Evolutionary conservation across 2,329 filamentous ascomycete species (phyloP).

Genomic region (Eutypella sp.): DNA sequence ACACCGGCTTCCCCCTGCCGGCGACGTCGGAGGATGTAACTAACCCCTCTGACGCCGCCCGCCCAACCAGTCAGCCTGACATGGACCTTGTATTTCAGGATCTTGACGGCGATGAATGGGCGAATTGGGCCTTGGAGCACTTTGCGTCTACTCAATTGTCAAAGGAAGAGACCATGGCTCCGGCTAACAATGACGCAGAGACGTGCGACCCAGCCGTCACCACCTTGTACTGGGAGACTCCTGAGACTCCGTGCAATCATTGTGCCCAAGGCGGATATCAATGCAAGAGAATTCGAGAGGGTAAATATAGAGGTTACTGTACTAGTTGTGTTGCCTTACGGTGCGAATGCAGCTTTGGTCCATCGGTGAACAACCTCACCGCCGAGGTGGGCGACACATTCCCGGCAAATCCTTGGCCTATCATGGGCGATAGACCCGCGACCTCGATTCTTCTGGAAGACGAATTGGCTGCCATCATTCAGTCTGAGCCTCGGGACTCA

Average conservation of each 20-base stretch:
- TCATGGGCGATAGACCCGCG: conserved; percentile 38
- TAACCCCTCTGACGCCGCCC: conserved; percentile 21
- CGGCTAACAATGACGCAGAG: conserved; percentile 25
- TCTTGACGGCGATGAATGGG: conserved; percentile 54
- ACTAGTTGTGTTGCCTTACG: conserved; percentile 57
- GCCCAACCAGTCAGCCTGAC: conserved; percentile 24
- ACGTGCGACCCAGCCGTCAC: conserved; percentile 21
- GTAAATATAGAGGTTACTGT: conserved; percentile 55
- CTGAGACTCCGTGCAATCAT: conserved; percentile 45
- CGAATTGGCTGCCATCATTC: conserved; percentile 18
- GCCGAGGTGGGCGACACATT: conserved; percentile 32
- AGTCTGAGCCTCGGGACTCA: conserved; percentile 11
- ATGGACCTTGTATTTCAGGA: conserved; percentile 52
- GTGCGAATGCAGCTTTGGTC: conserved; percentile 54
- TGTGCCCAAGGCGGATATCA: conserved; percentile 49
- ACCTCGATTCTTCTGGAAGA: conserved; percentile 35
- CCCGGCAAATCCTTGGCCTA: conserved; percentile 41
- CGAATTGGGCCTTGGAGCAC: conserved; percentile 55
- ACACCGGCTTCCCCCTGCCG: conserved; percentile 27
- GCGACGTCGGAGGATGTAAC: conserved; percentile 31
- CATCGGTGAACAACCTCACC: conserved; percentile 28
- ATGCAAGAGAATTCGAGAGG: conserved; percentile 57
- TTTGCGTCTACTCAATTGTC: conserved; percentile 41
- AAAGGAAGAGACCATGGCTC: conserved; percentile 27
- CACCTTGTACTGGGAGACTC: conserved; percentile 38